Evolutionary conservation across 768 basidiomycete species (phyloP).

Genomic region (Macrolepiota dolichaula): DNA sequence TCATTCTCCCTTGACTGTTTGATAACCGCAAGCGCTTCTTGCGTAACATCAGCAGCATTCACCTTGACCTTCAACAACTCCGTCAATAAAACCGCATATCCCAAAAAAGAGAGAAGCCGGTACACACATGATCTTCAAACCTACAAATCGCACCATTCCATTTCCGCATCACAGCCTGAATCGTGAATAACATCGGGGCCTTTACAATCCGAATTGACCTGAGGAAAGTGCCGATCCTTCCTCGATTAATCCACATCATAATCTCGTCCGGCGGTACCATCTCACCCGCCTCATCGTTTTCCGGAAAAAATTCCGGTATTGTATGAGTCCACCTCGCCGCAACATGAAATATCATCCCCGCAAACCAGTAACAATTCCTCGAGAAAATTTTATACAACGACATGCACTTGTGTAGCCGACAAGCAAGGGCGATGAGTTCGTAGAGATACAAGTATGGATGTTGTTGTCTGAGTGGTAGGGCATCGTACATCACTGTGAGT

Average conservation of each 20-base stretch:
- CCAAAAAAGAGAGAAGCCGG: neutral
- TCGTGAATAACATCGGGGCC: neutral
- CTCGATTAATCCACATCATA: neutral
- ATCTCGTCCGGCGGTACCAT: neutral
- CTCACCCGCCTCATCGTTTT: neutral
- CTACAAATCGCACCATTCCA: neutral
- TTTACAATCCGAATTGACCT: neutral
- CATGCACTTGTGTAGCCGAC: neutral
- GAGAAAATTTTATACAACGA: neutral
- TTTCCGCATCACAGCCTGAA: neutral
- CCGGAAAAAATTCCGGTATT: neutral
- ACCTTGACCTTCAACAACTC: neutral
- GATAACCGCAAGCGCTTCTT: neutral
- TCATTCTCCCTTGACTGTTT: neutral
- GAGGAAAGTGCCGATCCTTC: neutral
- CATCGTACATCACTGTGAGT: neutral
- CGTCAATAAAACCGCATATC: neutral
- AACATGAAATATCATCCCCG: neutral
- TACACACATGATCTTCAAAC: neutral
- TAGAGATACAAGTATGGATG: neutral
- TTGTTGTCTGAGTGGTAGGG: neutral
- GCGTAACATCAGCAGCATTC: neutral
- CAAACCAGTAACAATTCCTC: constrained; percentile 6
- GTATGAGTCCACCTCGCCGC: neutral
- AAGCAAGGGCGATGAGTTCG: neutral